phyloP scores from a whole-genome alignment of 352 stramenopile species.

The Phytophthora podocarpi region DNA sequence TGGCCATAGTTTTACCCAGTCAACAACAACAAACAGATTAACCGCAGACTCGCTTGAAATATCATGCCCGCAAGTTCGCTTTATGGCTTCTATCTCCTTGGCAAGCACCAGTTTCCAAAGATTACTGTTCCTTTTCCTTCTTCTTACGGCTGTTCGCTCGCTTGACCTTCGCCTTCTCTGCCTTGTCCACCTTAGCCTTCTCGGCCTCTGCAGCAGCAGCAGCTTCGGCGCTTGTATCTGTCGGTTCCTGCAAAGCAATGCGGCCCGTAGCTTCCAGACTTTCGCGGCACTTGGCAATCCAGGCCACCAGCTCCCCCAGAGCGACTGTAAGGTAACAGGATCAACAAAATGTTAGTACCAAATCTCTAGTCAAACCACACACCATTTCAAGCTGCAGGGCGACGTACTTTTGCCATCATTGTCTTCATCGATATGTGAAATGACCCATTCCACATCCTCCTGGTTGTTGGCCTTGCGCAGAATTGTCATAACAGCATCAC shows the following conservation, averaged over 20 bases:
- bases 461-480: slow-evolving; percentile 93
- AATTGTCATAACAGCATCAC: slow-evolving; percentile 94
- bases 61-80: not conserved
- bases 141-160: slow-evolving; percentile 75
- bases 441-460: slow-evolving; percentile 95
- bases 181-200: slow-evolving; percentile 34
- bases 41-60: not conserved
- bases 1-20: too few relatives aligned
- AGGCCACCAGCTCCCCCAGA: slow-evolving; percentile 92
- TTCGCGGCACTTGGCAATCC: slow-evolving; percentile 88
- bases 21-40: too few relatives aligned
- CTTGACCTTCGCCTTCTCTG: slow-evolving; percentile 64
- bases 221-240: slow-evolving; percentile 30
- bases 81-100: slow-evolving; percentile 8
- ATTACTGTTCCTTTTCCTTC: slow-evolving; percentile 45
- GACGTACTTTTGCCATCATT: slow-evolving; percentile 88
- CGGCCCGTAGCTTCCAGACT: slow-evolving; percentile 87
- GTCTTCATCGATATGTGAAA: slow-evolving; percentile 92
- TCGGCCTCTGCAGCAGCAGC: slow-evolving; percentile 34
- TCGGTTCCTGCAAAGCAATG: slow-evolving; percentile 60
- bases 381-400: not conserved
- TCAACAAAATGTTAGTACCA: slow-evolving; percentile 24
- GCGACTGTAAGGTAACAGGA: slow-evolving; percentile 72
- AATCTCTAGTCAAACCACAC: not conserved
- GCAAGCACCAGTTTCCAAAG: slow-evolving; percentile 11